Evolutionary conservation across 1,284 basidiomycete genomes (phyloP).

Genomic region (Rhodotorula sp.): DNA sequence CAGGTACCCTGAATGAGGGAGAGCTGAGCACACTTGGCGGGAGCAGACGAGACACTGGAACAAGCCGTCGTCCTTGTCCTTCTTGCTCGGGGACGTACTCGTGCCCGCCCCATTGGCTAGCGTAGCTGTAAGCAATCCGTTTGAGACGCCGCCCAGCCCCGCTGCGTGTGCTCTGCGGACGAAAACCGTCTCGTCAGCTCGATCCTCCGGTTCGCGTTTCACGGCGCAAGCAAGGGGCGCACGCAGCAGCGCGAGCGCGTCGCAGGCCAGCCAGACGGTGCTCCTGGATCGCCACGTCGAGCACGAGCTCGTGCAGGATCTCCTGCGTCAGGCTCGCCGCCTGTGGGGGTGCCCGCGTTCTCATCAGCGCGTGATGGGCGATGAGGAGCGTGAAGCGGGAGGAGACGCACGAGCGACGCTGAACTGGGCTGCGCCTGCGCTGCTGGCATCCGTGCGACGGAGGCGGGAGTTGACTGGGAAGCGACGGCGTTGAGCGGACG

Average conservation of each 20-base stretch:
- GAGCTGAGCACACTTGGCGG: constrained; percentile 10
- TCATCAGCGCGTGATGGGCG: background rate
- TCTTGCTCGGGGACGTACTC: constrained; percentile 27
- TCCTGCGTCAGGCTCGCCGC: constrained; percentile 18
- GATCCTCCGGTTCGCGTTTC: background rate
- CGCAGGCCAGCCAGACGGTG: constrained; percentile 20
- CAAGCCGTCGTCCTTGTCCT: constrained; percentile 37
- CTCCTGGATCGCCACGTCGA: constrained; percentile 37
- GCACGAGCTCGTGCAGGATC: constrained; percentile 30
- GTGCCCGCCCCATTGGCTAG: background rate
- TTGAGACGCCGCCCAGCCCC: background rate
- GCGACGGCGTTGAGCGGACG: too few species aligned
- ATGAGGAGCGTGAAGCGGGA: background rate
- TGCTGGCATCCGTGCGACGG: background rate
- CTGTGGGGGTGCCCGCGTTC: constrained; percentile 3
- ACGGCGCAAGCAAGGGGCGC: background rate
- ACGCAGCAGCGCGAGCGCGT: constrained; percentile 8
- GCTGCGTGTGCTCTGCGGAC: background rate
- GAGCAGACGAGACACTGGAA: constrained; percentile 31
- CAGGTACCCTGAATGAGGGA: too few species aligned
- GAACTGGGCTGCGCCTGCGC: background rate
- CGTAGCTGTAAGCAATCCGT: background rate
- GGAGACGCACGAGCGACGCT: background rate
- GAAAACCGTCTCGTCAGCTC: background rate
- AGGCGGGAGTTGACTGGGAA: too few species aligned